Percentiles rank a stretch among this genome's conserved stretches.
These are phyloP conservation scores for Stephania japonica DNA, from an alignment of 164 flowering plant genomes.

Conservation along the genomic window DNA sequence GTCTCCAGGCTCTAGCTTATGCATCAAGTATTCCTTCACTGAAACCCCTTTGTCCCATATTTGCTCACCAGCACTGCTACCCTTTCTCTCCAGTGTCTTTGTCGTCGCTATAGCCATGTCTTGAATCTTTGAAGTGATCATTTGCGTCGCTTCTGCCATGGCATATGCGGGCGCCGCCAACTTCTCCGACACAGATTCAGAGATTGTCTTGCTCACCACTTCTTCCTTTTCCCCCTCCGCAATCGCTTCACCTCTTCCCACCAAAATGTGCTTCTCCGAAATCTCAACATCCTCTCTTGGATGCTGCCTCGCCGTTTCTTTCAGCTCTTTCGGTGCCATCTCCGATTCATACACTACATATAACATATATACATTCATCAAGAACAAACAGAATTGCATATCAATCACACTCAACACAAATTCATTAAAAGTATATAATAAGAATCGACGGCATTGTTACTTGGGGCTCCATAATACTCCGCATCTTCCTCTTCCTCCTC, in stretches of 20 bases:
- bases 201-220: constrained; percentile 17
- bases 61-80: constrained; percentile 9
- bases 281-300: constrained; percentile 31
- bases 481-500: constrained; percentile 36
- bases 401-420: no score
- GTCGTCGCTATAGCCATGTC: constrained; percentile 23
- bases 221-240: constrained; percentile 2
- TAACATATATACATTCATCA: background rate
- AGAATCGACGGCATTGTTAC: constrained; percentile 22
- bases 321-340: constrained; percentile 40
- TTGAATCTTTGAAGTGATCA: constrained; percentile 38
- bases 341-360: constrained; percentile 75
- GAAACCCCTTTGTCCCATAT: constrained; percentile 60
- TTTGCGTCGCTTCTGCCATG: constrained; percentile 32
- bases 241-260: background rate
- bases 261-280: constrained; percentile 31
- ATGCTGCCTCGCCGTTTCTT: constrained; percentile 41
- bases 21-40: constrained; percentile 59
- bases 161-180: constrained; percentile 36
- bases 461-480: constrained; percentile 70
- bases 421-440: no score
- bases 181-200: constrained; percentile 32
- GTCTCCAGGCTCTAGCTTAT: constrained; percentile 71
- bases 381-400: background rate
- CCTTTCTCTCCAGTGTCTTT: constrained; percentile 4